Evolutionary conservation across 352 stramenopile genomes (phyloP), one percentile per base, ranked within the genome.

Genomic region (Stramenopiles sp.): DNA sequence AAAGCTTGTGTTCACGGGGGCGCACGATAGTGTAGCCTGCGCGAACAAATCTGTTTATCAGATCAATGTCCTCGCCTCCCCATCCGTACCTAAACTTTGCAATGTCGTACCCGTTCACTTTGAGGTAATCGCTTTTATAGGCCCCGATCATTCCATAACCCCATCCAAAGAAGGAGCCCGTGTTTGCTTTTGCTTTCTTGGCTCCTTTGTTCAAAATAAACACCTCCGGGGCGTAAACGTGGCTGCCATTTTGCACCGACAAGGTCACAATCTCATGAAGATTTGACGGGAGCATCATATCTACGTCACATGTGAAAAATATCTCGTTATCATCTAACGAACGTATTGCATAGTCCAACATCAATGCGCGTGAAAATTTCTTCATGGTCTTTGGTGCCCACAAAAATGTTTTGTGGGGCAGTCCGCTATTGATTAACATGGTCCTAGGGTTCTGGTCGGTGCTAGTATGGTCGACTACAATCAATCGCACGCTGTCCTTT

Each of bases 241-340:
- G 43, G 12, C 12, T 25, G 25, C 43, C 43, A 18, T 63, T 63
- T 63, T 63, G 12, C 12, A 63, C 43, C 43, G 43, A 18, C 43
- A 63, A 63, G 12, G 43, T 25, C 12, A 63, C 43, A 63, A 63
- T 63, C 25, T 63, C 43, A 63, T 63, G 43, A 18, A 63, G 25
- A 63, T 63, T 63, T 18, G 12, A 25, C 25, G 43, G 43, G 25
- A 63, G 12, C 12, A 18, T 12, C 43, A 63, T 63, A 63, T 63
- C 43, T 63, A 63, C 43, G 25, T 63, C 43, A 25, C 43, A 63
- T 63, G 43, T 63, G 43, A 63, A 63, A 63, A 63, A 63, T 63
- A 63, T 63, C 43, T 63, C 43, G 43, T 63, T 25, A 63, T 63
- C 43, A 18, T 63, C 25, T 63, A 63, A 63, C 43, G 43, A 63